Evolutionary conservation across 1,284 basidiomycete species (phyloP).

Genomic region (Vanrija pseudolonga): DNA sequence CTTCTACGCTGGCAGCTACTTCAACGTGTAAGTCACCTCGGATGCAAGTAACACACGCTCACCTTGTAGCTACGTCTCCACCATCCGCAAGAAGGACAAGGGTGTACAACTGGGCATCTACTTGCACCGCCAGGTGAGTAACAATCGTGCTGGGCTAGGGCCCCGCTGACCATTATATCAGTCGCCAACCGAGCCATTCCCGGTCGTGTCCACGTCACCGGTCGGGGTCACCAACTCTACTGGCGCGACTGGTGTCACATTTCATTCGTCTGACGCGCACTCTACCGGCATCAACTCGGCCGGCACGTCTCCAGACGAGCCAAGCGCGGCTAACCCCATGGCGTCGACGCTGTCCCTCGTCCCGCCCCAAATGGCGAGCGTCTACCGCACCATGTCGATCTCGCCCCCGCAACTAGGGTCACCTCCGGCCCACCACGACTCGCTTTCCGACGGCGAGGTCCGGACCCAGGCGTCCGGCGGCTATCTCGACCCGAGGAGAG

Average conservation of each 20-base stretch:
- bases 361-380: not conserved
- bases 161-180: not conserved
- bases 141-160: no score
- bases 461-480: conserved; percentile 3
- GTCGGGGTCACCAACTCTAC: not conserved
- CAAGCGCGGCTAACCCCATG: not conserved
- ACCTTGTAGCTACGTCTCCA: conserved; percentile 69
- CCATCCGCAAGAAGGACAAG: conserved; percentile 65
- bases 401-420: conserved; percentile 11
- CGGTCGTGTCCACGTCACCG: conserved; percentile 13
- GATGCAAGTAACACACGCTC: conserved; percentile 47
- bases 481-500: conserved; percentile 48
- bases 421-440: not conserved
- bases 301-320: no score
- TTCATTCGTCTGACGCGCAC: no score
- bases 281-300: no score
- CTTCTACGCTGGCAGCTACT: conserved; percentile 50
- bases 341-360: conserved; percentile 1
- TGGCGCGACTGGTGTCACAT: no score
- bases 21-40: conserved; percentile 53
- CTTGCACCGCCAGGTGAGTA: conserved; percentile 66
- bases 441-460: conserved; percentile 17
- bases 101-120: conserved; percentile 81
- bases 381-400: conserved; percentile 17
- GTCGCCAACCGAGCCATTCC: conserved; percentile 54